Conservation (phyloP, 495 filamentous ascomycete genomes). For the Lepraria neglecta region DNA sequence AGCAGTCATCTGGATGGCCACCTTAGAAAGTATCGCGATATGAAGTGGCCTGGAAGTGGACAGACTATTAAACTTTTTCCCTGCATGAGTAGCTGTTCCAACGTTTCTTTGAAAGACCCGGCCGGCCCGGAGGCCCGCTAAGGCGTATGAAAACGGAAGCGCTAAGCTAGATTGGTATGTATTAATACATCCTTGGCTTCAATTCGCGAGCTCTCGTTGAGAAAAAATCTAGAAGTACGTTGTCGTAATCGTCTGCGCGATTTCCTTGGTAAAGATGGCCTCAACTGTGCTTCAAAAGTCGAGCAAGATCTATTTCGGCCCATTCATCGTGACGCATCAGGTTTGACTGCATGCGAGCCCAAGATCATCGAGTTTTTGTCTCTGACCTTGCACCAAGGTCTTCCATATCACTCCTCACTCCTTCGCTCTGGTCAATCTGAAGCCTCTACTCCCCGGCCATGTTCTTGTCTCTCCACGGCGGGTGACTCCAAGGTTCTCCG, state of each 20-base stretch:
- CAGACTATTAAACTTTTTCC: not conserved
- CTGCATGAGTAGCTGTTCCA: not conserved
- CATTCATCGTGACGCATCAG: slow-evolving; percentile 59
- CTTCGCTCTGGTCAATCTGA: slow-evolving; percentile 88
- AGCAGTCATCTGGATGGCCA: not conserved
- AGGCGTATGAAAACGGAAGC: not conserved
- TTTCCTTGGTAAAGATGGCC: not conserved
- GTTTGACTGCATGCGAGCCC: slow-evolving; percentile 30
- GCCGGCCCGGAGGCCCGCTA: too few relatives aligned
- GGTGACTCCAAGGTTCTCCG: slow-evolving; percentile 62
- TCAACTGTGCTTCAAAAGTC: slow-evolving; percentile 1
- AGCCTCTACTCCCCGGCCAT: slow-evolving; percentile 89
- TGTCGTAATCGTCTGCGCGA: not conserved
- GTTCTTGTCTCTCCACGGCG: slow-evolving; percentile 63
- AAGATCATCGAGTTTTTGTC: not conserved
- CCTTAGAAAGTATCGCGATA: not conserved
- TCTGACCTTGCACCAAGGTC: slow-evolving; percentile 49
- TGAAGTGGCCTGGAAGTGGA: not conserved
- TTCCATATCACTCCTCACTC: slow-evolving; percentile 75
- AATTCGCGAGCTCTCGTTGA: not conserved
- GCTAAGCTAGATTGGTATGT: slow-evolving; percentile 3
- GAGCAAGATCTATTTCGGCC: slow-evolving; percentile 50
- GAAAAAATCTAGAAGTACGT: not conserved
- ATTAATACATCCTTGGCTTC: not conserved
- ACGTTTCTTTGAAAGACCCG: not conserved